These are phyloP conservation scores for Amauroascus niger DNA, from an alignment of 2,329 filamentous ascomycete species.

Conservation along the genomic window DNA sequence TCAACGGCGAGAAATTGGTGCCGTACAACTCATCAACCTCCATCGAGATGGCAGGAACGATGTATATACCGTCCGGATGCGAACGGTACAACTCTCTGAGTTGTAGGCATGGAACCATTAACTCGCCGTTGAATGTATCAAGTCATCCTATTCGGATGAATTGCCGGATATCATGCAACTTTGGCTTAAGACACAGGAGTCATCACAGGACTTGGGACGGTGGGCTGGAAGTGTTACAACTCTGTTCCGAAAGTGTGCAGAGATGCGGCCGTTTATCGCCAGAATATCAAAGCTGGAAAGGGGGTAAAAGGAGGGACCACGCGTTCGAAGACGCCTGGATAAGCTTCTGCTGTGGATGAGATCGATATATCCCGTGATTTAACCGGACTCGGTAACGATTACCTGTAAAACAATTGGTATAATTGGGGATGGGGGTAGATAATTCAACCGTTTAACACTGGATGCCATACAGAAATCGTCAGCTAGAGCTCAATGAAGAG, in stretches of 20 bases:
- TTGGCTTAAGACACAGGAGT: slow-evolving; percentile 37
- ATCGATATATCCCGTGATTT: no score
- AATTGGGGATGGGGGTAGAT: not conserved
- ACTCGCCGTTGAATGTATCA: slow-evolving; percentile 3
- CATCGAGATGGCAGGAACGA: slow-evolving; percentile 6
- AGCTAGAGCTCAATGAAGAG: not conserved
- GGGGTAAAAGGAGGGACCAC: no score
- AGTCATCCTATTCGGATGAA: not conserved
- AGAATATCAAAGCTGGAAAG: not conserved
- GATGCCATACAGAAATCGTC: not conserved
- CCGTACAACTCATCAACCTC: not conserved
- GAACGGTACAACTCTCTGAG: not conserved
- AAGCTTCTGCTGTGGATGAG: no score
- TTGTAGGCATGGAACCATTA: not conserved
- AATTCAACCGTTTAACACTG: not conserved
- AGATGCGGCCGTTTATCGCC: not conserved
- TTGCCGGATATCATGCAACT: slow-evolving; percentile 37
- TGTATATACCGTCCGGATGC: not conserved
- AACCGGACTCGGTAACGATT: no score
- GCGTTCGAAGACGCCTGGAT: no score
- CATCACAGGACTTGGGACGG: slow-evolving; percentile 31
- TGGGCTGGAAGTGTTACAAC: not conserved
- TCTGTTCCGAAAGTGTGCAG: no score
- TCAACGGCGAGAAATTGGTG: not conserved
- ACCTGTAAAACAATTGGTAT: no score